These are phyloP conservation scores for Candida sonorensis DNA, from an alignment of 805 yeast species.

Conservation along the genomic window DNA sequence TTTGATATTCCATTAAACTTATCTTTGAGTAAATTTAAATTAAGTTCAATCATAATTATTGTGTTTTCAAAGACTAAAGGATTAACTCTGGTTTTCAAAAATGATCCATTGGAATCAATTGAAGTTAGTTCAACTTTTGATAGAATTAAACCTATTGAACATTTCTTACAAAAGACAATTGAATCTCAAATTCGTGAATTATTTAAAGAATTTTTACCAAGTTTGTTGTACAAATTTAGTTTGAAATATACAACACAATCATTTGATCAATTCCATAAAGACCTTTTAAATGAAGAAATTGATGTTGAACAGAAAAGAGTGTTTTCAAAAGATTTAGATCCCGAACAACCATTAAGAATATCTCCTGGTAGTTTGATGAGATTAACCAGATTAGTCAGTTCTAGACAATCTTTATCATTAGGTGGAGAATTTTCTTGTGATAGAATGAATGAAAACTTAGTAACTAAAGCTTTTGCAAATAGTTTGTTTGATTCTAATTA, in stretches of 20 bases:
- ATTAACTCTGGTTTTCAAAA: slow-evolving; percentile 76
- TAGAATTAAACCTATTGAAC: slow-evolving; percentile 75
- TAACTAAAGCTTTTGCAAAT: slow-evolving; percentile 27
- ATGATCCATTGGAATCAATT: slow-evolving; percentile 81
- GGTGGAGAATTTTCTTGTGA: slow-evolving; percentile 32
- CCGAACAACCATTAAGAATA: slow-evolving; percentile 48
- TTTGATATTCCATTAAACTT: slow-evolving; percentile 76
- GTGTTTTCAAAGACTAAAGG: slow-evolving; percentile 81
- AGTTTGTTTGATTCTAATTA: slow-evolving; percentile 22
- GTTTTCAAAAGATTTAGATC: slow-evolving; percentile 42
- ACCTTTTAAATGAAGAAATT: slow-evolving; percentile 26
- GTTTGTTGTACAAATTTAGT: slow-evolving; percentile 68
- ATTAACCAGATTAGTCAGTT: slow-evolving; percentile 59
- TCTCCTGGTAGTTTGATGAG: slow-evolving; percentile 63
- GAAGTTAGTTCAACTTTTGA: slow-evolving; percentile 85
- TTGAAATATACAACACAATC: slow-evolving; percentile 50
- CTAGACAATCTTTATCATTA: slow-evolving; percentile 77
- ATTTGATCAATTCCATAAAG: slow-evolving; percentile 30
- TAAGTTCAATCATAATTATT: slow-evolving; percentile 77
- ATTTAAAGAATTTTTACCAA: slow-evolving; percentile 79
- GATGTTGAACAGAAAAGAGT: slow-evolving; percentile 31
- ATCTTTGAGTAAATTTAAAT: slow-evolving; percentile 60
- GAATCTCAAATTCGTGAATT: slow-evolving; percentile 74
- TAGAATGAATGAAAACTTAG: slow-evolving; percentile 25
- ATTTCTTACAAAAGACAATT: slow-evolving; percentile 73